Base-by-base conservation (phyloP, 768 basidiomycete species). In the Pisolithus albus region DNA sequence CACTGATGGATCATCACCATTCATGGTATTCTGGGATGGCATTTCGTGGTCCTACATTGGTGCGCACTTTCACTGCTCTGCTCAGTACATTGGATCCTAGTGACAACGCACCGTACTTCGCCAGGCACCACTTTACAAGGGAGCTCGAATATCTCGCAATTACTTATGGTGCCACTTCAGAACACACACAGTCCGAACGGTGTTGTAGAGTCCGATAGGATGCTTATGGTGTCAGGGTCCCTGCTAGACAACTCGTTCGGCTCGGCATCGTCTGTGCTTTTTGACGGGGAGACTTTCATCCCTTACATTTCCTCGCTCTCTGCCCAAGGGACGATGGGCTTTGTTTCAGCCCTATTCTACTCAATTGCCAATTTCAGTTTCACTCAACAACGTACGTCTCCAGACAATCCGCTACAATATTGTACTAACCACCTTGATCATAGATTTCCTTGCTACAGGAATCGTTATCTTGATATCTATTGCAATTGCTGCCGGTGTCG, bases 401-500 rank as follows among this genome's bases (percentile, higher is more conserved):
- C 44, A 52, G 34, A 15, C 41, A 26, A 11, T 18, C 38, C 18
- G 51, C 48, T 26, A 16, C 4, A n/a, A 13, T 41, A 46, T 49
- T n/a, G 23, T 13, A n/a, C 42, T 54, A 21, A 60, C 37, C 30
- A 47, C 42, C 41, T 48, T 9, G 30, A 28, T 34, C 58, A 8
- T 58, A 91, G 92, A 84, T 60, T 88, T 92, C 75, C 79, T 99
- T 50, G 91, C 94, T 0, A 81, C 82, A 21, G 96, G 95, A 1
- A 78, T 98, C 36, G 92, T 99, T 50, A 97, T 98, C 58, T 78
- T 99, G 41, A 93, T 99, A 58, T 94, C 93, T 2, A 96, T 99
- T 56, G 96, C 96, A 23, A 96, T 97, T 57, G 85, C 90, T 9
- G 92, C 93, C 15, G 96, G 95, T 16, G 81, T 97, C 19, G 87